Conservation (phyloP, 176 grass and related monocot species). For the Carex pumila region DNA sequence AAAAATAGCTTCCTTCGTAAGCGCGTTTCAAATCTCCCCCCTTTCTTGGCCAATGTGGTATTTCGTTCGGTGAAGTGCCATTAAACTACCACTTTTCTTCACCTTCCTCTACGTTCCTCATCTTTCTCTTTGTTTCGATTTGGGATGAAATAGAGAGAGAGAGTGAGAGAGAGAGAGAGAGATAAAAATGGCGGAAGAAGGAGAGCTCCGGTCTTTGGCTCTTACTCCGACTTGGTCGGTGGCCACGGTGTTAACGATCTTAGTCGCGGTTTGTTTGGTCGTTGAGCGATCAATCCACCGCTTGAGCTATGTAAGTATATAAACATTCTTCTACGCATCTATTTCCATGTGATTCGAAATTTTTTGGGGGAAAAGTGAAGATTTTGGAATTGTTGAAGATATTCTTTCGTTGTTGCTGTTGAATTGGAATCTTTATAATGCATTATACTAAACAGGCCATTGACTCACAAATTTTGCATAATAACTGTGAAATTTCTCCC, state of each 20-base stretch:
- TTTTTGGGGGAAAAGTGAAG: not conserved
- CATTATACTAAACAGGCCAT: too few relatives aligned
- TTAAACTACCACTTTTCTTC: not conserved
- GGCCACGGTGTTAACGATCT: slow-evolving; percentile 77
- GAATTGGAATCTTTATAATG: not conserved
- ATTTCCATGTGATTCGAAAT: not conserved
- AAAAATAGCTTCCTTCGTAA: not conserved
- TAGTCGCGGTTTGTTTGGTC: slow-evolving; percentile 74
- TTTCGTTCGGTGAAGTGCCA: not conserved
- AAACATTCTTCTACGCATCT: not conserved
- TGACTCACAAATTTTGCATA: not conserved
- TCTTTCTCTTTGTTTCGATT: not conserved
- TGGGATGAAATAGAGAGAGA: slow-evolving; percentile 10
- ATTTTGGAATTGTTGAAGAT: not conserved
- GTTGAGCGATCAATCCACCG: slow-evolving; percentile 94
- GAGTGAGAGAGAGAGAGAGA: not conserved
- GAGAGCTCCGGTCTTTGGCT: slow-evolving; percentile 66
- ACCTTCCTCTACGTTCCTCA: not conserved
- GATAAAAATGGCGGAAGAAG: slow-evolving; percentile 38
- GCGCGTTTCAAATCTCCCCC: not conserved
- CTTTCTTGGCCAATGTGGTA: slow-evolving; percentile 7
- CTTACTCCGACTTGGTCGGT: slow-evolving; percentile 98
- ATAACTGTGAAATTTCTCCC: not conserved
- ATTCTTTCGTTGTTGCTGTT: not conserved
- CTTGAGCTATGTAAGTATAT: slow-evolving; percentile 65